Base-by-base conservation (phyloP, 306 rosid species). In the Citrullus mucosospermus region DNA sequence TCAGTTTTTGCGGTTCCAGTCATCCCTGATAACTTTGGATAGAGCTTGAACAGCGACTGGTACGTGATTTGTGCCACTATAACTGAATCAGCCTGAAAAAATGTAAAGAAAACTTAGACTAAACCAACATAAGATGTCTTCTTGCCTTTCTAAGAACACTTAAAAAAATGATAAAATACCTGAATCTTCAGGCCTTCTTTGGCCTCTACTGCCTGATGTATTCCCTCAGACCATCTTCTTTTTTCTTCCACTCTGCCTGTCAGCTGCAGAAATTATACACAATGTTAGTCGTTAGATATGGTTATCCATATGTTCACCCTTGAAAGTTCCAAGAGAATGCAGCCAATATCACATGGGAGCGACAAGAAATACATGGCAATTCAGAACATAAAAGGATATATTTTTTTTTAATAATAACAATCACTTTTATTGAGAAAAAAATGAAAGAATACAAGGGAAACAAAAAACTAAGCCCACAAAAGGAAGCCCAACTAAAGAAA, bases 1-100 rank as follows among this genome's bases (percentile, higher is more conserved):
- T 95, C 98, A 39, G 98, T 95, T 89, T 95, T 95, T 79, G 98
- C 98, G 81, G 97, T 95, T 81, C 98, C 98, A 62, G 97, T 95
- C 98, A 95, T 95, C 86, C 97, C 98, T 41, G 97, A 95, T 80
- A 95, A 83, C 85, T 89, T 95, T 48, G 98, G 98, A 82, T 91
- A 95, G 83, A 95, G 98, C 88, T 95, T 95, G 85, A 95, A 95
- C 38, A 95, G 83, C 84, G 98, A 95, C 82, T 92, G 98, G 81
- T 92, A 95, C n/a, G 98, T 95, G 83, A 95, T 92, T 86, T 95
- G 98, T 22, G 98, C 98, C 81, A 95, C 97, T 61, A 95, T 86
- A 81, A 95, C 93, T 71, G 98, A 95, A 92, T 95, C 98, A 75
- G 97, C 97, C 98, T 95, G 87, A 58, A 69, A 58, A 69, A 25